Conservation (phyloP, 148 eudicot genomes). For the Selenicereus undatus region DNA sequence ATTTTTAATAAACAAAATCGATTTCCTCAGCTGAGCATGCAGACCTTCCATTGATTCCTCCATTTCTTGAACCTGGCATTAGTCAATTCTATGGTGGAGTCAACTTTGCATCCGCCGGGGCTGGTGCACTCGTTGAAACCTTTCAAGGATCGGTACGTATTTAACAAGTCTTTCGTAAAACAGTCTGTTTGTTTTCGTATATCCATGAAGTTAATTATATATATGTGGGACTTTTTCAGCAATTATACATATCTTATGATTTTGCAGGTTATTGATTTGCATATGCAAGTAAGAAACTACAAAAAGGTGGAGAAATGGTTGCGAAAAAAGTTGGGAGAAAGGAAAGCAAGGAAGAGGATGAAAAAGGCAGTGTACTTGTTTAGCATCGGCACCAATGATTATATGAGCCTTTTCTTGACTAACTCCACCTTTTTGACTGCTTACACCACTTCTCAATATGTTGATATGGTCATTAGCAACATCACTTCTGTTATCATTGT, state of each 20-base stretch:
- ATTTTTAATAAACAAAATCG: background rate
- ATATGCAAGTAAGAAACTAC: slow-evolving; percentile 40
- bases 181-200: background rate
- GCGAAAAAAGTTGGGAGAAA: slow-evolving; percentile 30
- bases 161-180: background rate
- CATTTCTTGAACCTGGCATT: slow-evolving; percentile 43
- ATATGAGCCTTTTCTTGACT: slow-evolving; percentile 25
- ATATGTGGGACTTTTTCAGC: background rate
- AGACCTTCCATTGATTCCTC: slow-evolving; percentile 43
- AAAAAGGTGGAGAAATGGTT: slow-evolving; percentile 29
- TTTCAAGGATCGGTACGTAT: slow-evolving; percentile 41
- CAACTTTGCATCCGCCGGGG: slow-evolving; percentile 72
- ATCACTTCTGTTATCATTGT: slow-evolving; percentile 28
- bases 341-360: slow-evolving; percentile 27
- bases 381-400: slow-evolving; percentile 49
- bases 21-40: slow-evolving; percentile 46
- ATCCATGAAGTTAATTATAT: no score
- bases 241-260: background rate
- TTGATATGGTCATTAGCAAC: slow-evolving; percentile 28
- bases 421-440: slow-evolving; percentile 24
- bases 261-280: slow-evolving; percentile 37
- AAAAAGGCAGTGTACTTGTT: slow-evolving; percentile 41
- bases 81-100: slow-evolving; percentile 34
- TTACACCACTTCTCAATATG: slow-evolving; percentile 17
- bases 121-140: slow-evolving; percentile 55